phyloP scores from a whole-genome alignment of 371 early-diverging fungal species.

The Parasitella parasitica region DNA sequence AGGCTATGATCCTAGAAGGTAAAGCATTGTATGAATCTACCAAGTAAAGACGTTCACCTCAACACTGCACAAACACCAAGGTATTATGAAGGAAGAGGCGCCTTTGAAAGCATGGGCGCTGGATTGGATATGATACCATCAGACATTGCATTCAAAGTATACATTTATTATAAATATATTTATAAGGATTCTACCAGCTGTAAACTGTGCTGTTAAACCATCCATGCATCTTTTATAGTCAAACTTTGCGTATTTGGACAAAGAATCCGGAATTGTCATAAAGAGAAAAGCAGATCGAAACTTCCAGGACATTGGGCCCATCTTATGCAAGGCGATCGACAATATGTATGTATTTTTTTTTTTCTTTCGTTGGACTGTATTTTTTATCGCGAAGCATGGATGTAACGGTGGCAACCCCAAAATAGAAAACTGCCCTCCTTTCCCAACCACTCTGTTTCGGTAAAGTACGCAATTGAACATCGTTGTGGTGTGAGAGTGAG shows the following conservation, averaged over 20 bases:
- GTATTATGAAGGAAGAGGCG: constrained; percentile 53
- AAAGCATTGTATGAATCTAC: background rate
- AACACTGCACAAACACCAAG: constrained; percentile 9
- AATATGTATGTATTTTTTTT: constrained; percentile 37
- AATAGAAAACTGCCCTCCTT: constrained; percentile 44
- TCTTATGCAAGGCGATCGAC: constrained; percentile 45
- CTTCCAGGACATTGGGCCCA: constrained; percentile 48
- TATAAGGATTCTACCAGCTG: too few species aligned
- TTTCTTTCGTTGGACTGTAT: too few species aligned
- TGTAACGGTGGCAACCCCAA: background rate
- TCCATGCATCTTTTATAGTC: constrained; percentile 25
- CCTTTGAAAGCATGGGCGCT: constrained; percentile 60
- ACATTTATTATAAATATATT: background rate
- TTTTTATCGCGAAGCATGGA: background rate
- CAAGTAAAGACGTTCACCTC: background rate
- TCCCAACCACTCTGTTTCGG: constrained; percentile 36
- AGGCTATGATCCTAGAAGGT: constrained; percentile 37
- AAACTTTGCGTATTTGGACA: constrained; percentile 53
- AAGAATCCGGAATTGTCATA: constrained; percentile 37
- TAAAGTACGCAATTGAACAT: constrained; percentile 50
- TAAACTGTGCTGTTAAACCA: too few species aligned
- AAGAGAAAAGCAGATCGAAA: constrained; percentile 52
- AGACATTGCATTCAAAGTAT: constrained; percentile 60
- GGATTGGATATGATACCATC: constrained; percentile 54
- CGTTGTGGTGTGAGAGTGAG: constrained; percentile 49